These are phyloP conservation scores for Candida tunisiensis DNA, from an alignment of 1,139 yeast species.

Conservation along the genomic window DNA sequence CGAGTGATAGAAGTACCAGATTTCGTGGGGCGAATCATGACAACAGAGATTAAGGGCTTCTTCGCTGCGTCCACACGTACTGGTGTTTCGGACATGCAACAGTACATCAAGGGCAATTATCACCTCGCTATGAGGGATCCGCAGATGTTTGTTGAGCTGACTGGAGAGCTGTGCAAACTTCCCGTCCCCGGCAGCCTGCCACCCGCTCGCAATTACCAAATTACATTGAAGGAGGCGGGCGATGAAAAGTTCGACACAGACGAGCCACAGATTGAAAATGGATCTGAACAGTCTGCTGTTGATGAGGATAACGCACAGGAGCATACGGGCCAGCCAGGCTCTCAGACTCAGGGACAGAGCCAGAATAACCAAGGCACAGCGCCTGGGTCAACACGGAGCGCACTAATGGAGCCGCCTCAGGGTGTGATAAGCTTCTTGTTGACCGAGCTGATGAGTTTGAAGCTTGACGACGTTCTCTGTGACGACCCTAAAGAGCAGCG, in stretches of 20 bases:
- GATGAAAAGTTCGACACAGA: too few species aligned
- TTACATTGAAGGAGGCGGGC: too few species aligned
- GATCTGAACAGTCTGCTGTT: too few species aligned
- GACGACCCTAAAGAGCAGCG: too few species aligned
- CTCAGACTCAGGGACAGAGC: too few species aligned
- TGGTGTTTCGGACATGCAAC: conserved; percentile 27
- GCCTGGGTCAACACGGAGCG: too few species aligned
- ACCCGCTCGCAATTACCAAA: too few species aligned
- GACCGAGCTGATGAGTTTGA: conserved; percentile 39
- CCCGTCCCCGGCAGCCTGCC: conserved; percentile 2
- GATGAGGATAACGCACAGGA: too few species aligned
- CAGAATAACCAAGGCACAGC: too few species aligned
- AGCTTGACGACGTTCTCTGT: conserved; percentile 14
- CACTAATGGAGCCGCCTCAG: conserved; percentile 23
- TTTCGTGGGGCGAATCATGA: conserved; percentile 32
- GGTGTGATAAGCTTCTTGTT: conserved; percentile 49
- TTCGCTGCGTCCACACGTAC: conserved; percentile 15
- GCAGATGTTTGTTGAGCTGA: conserved; percentile 32
- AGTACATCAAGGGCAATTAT: conserved; percentile 37
- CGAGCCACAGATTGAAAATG: too few species aligned
- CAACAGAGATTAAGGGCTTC: conserved; percentile 19
- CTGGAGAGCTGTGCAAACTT: conserved; percentile 26
- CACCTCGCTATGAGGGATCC: conserved; percentile 46
- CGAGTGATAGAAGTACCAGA: conserved; percentile 51
- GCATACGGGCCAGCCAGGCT: too few species aligned